These are phyloP conservation scores for Eragrostis curvula DNA, from an alignment of 176 grass and related monocot species.

Conservation along the genomic window DNA sequence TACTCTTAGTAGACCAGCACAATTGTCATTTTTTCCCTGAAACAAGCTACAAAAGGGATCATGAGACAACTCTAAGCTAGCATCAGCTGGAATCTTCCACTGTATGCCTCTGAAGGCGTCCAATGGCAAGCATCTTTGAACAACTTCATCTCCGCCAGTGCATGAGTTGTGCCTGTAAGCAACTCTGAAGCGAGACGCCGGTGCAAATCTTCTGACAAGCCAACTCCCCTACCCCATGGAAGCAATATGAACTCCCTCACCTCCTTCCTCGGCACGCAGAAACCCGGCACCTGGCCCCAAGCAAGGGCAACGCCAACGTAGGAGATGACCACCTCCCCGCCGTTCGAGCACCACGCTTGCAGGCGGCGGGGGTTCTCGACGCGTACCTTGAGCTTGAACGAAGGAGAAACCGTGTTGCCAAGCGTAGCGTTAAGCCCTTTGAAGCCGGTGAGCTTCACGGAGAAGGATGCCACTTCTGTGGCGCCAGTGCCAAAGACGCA, in stretches of 20 bases:
- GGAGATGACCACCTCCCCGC: too few species aligned
- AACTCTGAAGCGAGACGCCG: not conserved
- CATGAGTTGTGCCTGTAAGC: not conserved
- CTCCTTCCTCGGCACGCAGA: not conserved
- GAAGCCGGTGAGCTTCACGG: constrained; percentile 18
- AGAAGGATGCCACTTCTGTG: not conserved
- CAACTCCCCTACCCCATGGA: not conserved
- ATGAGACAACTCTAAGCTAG: too few species aligned
- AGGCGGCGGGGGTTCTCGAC: not conserved
- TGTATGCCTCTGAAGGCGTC: not conserved
- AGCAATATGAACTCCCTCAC: not conserved
- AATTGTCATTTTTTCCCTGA: too few species aligned
- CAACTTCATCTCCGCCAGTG: not conserved
- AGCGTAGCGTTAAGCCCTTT: not conserved
- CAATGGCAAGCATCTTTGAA: not conserved
- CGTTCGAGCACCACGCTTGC: too few species aligned
- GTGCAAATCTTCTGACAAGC: not conserved
- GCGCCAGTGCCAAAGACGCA: too few species aligned
- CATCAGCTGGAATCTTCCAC: not conserved
- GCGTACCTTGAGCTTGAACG: constrained; percentile 8
- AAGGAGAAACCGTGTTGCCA: not conserved
- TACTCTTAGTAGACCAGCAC: too few species aligned
- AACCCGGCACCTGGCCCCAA: not conserved
- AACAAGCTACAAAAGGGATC: too few species aligned
- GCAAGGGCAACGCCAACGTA: not conserved